Base-by-base conservation (phyloP, 2,329 filamentous ascomycete genomes). In the Epicoccum sorghinum region DNA sequence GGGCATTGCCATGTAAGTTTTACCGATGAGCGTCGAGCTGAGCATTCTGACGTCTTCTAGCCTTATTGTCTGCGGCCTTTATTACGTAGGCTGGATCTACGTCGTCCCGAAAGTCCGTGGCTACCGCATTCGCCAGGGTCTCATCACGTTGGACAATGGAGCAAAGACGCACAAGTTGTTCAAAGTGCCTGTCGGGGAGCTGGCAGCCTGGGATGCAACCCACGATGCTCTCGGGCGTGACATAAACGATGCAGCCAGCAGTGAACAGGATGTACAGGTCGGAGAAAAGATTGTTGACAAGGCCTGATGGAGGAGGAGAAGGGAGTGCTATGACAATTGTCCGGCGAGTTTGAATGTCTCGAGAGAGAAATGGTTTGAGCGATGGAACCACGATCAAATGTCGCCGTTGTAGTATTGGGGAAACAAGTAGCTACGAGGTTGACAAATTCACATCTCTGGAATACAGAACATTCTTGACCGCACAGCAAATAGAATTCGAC, bases 71-170 rank as follows among this genome's bases (percentile, higher is more conserved):
- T 88, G 85, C 51, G 81, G 69, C 0, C 27, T 83, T 0, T 88
- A 88, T 68, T 88, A 88, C 59, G 72, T 77, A 7, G 50, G 80
- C 7, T 89, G 85, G 83, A 82, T 88, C 58, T 77, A 82, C 41
- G 23, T 83, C 1, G 58, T 88, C 0, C 86, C 86, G 0, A 78
- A 75, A 25, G 78, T 77, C 58, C 75, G 77, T n/a, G 73, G 77
- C 0, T 89, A 88, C 59, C 64, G 72, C 7, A 79, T 87, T 36
- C 79, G 85, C 0, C 81, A 86, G 12, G 81, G 86, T 27, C 69
- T 86, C 2, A 50, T 86, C 1, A 69, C 77, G 0, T 70, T 86
- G 9, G 82, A 82, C 6, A 78, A 80, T 41, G 78, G 78, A 4
- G 79, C 78, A 1, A 70, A 76, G 42, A 78, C 77, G 0, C 80